Evolutionary conservation across 768 basidiomycete species (phyloP), one percentile per base, ranked within the genome.

Genomic region (Xerocomus brunneocitrinus): DNA sequence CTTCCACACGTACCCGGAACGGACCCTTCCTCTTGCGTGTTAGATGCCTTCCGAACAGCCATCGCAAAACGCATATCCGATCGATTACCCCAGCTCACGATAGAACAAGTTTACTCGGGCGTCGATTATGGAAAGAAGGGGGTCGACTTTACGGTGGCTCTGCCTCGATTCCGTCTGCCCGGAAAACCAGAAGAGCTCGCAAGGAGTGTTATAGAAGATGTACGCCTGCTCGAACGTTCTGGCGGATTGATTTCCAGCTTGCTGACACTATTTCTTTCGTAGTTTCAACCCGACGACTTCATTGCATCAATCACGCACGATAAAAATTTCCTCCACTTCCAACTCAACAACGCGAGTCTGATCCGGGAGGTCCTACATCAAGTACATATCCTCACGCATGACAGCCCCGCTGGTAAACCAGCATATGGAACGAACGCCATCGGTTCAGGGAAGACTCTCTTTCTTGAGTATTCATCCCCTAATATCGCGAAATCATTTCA

Each of bases 401-500:
- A 79, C 40, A 79, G 77, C 2, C 73, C 83, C 2, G 79, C 82
- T 7, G 76, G 78, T 28, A 68, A 75, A 47, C 81, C 86, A 7
- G 81, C 85, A 38, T 99, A 93, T 63, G 95, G 95, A n/a, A 78
- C 82, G 3, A 95, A 92, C 68, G 74, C 75, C 28, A 73, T 76
- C 3, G 92, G 91, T 5, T 75, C 79, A 42, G 93, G 93, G 10
- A 94, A 97, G 73, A 90, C 82, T 47, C 73, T 89, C 56, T 68
- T 95, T 60, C 79, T 95, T 63, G 95, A 98, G 71, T 98, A 91
- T 71, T 97, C 93, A 2, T 91, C 90, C 2, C 95, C 95, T 14
- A 98, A 99, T 66, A 98, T 98, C 61, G 95, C 95, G 19, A 99
- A 99, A 68, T 87, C 88, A 5, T 98, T 98, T 82, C 95, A 99